Conservation (phyloP, 192 early-diverging fungal genomes). For the Gonapodya prolifera region DNA sequence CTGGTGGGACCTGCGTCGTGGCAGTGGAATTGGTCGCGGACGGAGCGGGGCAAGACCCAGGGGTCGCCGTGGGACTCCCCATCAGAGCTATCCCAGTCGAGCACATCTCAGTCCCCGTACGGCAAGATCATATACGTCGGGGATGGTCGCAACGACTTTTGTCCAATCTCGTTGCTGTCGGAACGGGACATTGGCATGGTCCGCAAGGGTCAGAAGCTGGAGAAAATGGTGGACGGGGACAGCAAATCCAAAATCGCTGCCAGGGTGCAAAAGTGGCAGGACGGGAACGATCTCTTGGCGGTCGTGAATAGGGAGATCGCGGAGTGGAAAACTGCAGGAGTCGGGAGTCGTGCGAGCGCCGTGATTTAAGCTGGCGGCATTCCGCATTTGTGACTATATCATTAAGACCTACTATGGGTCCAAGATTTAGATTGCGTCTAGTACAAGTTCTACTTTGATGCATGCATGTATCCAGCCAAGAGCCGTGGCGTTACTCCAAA, state of each 20-base stretch:
- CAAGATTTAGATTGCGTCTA: too few relatives aligned
- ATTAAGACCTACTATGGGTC: too few relatives aligned
- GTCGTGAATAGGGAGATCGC: not conserved
- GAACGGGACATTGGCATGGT: not conserved
- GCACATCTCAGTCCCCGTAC: conserved; percentile 8
- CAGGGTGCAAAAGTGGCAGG: not conserved
- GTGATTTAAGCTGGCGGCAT: too few relatives aligned
- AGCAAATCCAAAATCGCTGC: not conserved
- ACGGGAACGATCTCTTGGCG: not conserved
- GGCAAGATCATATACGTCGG: conserved; percentile 34
- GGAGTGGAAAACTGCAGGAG: not conserved
- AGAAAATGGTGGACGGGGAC: not conserved
- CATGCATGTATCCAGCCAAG: too few relatives aligned
- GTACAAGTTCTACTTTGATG: too few relatives aligned
- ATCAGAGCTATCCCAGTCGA: not conserved
- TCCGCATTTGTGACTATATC: too few relatives aligned
- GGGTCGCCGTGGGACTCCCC: not conserved
- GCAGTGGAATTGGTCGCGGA: not conserved
- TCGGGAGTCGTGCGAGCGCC: too few relatives aligned
- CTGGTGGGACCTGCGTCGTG: not conserved
- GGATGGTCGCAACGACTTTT: conserved; percentile 39
- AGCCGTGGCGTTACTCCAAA: too few relatives aligned
- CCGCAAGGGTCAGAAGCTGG: not conserved
- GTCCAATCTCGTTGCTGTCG: conserved; percentile 13
- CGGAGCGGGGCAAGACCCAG: not conserved